Evolutionary conservation across 2,329 filamentous ascomycete genomes (phyloP), one percentile per base, ranked within the genome.

Genomic region (Nannizziopsis barbatae): DNA sequence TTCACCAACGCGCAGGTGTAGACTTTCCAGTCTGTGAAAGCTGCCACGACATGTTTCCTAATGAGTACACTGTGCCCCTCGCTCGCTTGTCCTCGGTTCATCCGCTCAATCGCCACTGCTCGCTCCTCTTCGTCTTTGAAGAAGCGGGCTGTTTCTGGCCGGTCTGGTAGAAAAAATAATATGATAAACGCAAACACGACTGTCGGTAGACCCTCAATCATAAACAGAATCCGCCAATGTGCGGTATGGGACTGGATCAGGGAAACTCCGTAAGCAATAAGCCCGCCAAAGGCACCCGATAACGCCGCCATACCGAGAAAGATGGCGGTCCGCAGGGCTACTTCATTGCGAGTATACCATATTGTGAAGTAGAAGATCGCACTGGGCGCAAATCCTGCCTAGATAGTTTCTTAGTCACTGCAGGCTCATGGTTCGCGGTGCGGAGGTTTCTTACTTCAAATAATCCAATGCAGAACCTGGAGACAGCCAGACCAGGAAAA

Each of bases 351-450:
- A 48, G 68, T 73, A 44, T 79, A 81, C 70, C 75, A 81, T 57
- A 76, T 71, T 49, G 74, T 76, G 53, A 73, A 78, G 55, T 81
- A 75, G 45, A 82, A 68, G 66, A 80, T 76, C 49, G 81, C 61
- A 1, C 73, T 77, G 1, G 79, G 79, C 1, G 73, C 74, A 47
- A 81, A 75, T 2, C 75, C 75, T 2, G 78, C 75, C 43, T 76
- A 71, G 12, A 68, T 66, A 12, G 2, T 10, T 8, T 27, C 7
- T 51, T n/a, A 52, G 37, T 17, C 4, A 31, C 22, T 33, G 30
- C 6, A 36, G 38, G 10, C 18, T 18, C 5, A 36, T 10, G 10
- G 5, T 14, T 14, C 5, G 3, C 9, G n/a, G 32, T 30, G 15
- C 12, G 40, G 15, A 31, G 5, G 15, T n/a, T 14, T 27, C 38